phyloP scores from a whole-genome alignment of 805 yeast genomes.

The Hanseniaspora occidentalis region DNA sequence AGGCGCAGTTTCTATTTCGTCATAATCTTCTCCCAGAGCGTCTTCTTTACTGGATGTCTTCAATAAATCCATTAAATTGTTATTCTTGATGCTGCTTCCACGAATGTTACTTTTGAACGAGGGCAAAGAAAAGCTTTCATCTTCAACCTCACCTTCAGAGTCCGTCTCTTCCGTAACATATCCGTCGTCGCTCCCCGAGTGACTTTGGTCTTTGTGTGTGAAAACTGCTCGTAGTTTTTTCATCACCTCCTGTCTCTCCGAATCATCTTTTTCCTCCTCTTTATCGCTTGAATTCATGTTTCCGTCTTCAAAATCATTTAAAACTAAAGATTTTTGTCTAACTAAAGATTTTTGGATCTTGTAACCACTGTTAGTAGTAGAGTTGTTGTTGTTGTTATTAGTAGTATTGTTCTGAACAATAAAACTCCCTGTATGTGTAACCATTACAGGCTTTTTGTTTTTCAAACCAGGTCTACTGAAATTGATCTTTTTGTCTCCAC shows the following conservation, averaged over 20 bases:
- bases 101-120: no score
- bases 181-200: background rate
- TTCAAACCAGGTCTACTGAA: slow-evolving; percentile 1
- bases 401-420: slow-evolving; percentile 1
- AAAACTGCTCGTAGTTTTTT: background rate
- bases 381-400: background rate
- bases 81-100: no score
- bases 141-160: slow-evolving; percentile 6
- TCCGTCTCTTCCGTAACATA: slow-evolving; percentile 3
- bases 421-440: slow-evolving; percentile 8
- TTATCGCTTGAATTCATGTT: background rate
- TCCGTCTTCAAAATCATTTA: slow-evolving; percentile 16
- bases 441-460: slow-evolving; percentile 4
- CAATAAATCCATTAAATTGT: slow-evolving; percentile 1
- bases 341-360: slow-evolving; percentile 11
- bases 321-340: slow-evolving; percentile 18
- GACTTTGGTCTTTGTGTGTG: background rate
- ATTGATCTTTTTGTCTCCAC: background rate
- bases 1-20: slow-evolving; percentile 40
- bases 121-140: slow-evolving; percentile 3
- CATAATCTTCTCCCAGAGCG: slow-evolving; percentile 21
- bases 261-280: background rate
- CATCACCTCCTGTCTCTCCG: background rate
- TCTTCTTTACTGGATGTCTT: slow-evolving; percentile 8
- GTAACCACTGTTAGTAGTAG: slow-evolving; percentile 5